Evolutionary conservation across 2,329 filamentous ascomycete species (phyloP), one percentile per base, ranked within the genome.

Genomic region (Pseudocercospora eumusae): DNA sequence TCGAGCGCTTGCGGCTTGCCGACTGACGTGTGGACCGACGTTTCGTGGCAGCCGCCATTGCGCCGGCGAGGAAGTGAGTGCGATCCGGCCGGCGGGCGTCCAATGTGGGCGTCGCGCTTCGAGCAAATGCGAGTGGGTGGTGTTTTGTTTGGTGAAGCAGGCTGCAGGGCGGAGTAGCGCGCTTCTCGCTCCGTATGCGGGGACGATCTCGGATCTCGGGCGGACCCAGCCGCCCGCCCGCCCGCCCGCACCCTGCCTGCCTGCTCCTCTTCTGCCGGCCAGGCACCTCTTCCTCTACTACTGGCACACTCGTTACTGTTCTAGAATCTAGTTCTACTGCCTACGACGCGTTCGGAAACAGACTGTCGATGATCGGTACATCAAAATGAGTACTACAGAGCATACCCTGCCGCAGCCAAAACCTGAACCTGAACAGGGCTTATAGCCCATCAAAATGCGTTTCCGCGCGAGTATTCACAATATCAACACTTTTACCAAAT

Each of bases 401-500:
- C 28, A 54, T 40, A 54, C 10, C 6, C n/a, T 36, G 4, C 23
- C 18, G 28, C 52, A 58, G 57, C 54, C 25, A 25, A 58, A 21
- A 25, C 28, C 36, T 4, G 49, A 21, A 25, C 28, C 36, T 4
- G 49, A 33, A 20, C 55, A 40, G 25, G 23, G 47, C 31, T 57
- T 55, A 62, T 25, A 36, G 23, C 53, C 28, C 25, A 25, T 25
- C 57, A 85, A 81, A 81, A 79, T 67, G 79, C 69, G 64, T 27
- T 66, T 64, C 56, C 53, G 67, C 25, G 57, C 68, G 61, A 67
- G 63, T 45, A 68, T 73, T 54, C 64, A 63, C 4, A 70, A 87
- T 59, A 67, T 74, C 18, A 64, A 69, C 47, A 73, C 71, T n/a
- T 73, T 75, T 63, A 74, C 67, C 62, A 86, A 87, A 71, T 80